These are phyloP conservation scores for Pachysandra terminalis DNA, from an alignment of 164 flowering plant genomes.

Conservation along the genomic window DNA sequence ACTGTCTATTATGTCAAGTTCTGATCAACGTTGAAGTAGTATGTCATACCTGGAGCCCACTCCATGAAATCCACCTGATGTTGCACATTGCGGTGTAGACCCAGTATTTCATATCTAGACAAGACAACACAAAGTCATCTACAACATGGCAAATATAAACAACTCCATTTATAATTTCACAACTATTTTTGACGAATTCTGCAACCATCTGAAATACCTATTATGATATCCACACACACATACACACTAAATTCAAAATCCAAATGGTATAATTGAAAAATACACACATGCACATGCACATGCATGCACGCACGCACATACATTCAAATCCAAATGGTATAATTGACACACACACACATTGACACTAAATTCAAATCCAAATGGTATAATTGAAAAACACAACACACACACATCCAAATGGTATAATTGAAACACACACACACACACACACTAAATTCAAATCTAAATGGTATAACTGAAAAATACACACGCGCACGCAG, in stretches of 20 bases:
- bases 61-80: conserved; percentile 94
- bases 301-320: no score
- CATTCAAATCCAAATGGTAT: no score
- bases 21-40: not conserved
- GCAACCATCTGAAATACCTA: not conserved
- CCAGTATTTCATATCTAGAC: conserved; percentile 75
- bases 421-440: no score
- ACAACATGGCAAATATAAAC: not conserved
- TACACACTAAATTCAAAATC: no score
- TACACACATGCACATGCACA: no score
- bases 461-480: no score
- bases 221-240: no score
- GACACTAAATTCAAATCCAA: no score
- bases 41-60: conserved; percentile 92
- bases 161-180: not conserved
- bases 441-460: no score
- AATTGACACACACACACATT: not conserved
- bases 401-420: no score
- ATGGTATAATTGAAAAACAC: not conserved
- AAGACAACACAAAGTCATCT: conserved; percentile 4
- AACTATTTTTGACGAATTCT: not conserved
- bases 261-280: no score
- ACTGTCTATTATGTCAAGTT: not conserved
- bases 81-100: conserved; percentile 77
- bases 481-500: no score